A percentile compares a stretch with the other conserved stretches of the same genome.
Evolutionary conservation across 2,329 filamentous ascomycete species (phyloP).

Genomic region (Ceratocystis cubensis): DNA sequence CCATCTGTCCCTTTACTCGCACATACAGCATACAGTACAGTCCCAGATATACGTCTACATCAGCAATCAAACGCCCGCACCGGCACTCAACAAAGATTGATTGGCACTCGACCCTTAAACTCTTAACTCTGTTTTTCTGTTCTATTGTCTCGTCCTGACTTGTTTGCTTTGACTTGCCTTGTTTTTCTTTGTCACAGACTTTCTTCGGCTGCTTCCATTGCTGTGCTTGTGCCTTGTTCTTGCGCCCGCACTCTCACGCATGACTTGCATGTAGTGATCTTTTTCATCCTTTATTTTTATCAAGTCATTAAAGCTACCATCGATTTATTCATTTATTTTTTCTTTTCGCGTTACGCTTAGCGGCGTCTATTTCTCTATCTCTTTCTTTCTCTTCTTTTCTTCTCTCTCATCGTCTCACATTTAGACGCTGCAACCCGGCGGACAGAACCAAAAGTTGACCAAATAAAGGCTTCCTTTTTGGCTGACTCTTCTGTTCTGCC

Average conservation of each 20-base stretch:
- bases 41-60: background rate
- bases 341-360: background rate
- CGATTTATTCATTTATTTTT: background rate
- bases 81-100: background rate
- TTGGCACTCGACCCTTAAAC: background rate
- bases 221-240: conserved; percentile 8
- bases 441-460: too few relatives aligned
- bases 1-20: background rate
- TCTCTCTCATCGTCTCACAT: background rate
- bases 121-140: too few relatives aligned
- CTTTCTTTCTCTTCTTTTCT: background rate
- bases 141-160: too few relatives aligned
- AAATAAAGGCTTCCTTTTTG: too few relatives aligned
- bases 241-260: conserved; percentile 10
- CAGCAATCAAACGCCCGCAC: background rate
- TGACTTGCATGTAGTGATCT: background rate
- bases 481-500: background rate
- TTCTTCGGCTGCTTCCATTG: background rate
- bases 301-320: background rate
- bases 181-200: too few relatives aligned
- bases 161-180: too few relatives aligned
- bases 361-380: background rate
- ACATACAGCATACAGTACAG: background rate
- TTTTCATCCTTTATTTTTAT: background rate
- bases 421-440: too few relatives aligned